Evolutionary conservation across 495 filamentous ascomycete species (phyloP).

Genomic region (Hyaloscypha finlandica): DNA sequence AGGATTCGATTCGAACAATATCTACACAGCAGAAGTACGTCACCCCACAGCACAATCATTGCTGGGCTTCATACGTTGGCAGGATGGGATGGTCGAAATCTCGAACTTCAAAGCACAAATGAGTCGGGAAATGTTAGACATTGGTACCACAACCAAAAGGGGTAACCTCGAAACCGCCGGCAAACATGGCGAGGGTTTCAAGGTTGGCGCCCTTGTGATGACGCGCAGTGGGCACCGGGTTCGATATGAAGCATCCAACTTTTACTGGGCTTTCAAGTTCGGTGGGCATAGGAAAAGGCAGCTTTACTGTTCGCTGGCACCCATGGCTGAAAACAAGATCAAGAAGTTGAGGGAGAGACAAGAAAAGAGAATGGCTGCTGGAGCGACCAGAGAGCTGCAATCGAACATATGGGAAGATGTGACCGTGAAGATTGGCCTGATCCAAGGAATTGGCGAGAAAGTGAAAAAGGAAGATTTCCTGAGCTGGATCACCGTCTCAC

Average conservation of each 20-base stretch:
- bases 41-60: background rate
- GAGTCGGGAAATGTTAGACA: background rate
- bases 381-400: slow-evolving; percentile 6
- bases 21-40: slow-evolving; percentile 3
- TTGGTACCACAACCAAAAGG: slow-evolving; percentile 20
- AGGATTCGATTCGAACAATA: background rate
- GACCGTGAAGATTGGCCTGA: slow-evolving; percentile 26
- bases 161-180: slow-evolving; percentile 26
- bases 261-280: slow-evolving; percentile 30
- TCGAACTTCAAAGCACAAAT: slow-evolving; percentile 21
- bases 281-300: background rate
- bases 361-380: background rate
- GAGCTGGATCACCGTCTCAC: slow-evolving; percentile 28
- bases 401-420: slow-evolving; percentile 32
- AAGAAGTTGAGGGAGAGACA: background rate
- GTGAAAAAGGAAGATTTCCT: slow-evolving; percentile 24
- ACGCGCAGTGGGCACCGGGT: slow-evolving; percentile 26
- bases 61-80: slow-evolving; percentile 17
- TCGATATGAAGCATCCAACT: slow-evolving; percentile 24
- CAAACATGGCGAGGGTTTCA: slow-evolving; percentile 36
- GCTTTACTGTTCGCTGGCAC: slow-evolving; percentile 8
- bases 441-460: slow-evolving; percentile 11
- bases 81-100: slow-evolving; percentile 11
- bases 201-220: slow-evolving; percentile 33
- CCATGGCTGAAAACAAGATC: slow-evolving; percentile 8